These are phyloP conservation scores for Sporothrix brasiliensis DNA, from an alignment of 2,329 filamentous ascomycete genomes.

Conservation along the genomic window DNA sequence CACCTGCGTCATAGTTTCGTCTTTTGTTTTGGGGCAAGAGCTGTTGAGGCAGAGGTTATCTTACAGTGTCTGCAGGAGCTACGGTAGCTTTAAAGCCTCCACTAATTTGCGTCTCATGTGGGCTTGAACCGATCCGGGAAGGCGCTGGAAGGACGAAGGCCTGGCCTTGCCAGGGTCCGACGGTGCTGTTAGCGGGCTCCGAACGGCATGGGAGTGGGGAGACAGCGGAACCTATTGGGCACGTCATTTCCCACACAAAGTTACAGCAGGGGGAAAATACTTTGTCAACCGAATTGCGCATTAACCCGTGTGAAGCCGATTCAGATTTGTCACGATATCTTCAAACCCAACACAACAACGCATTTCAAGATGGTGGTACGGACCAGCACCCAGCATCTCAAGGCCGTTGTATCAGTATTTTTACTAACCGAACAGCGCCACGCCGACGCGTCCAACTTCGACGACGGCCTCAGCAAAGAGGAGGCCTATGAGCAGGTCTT, in stretches of 20 bases:
- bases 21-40: neutral
- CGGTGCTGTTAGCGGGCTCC: neutral
- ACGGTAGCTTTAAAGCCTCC: neutral
- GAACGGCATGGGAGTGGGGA: neutral
- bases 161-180: too few relatives aligned
- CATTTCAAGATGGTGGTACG: conserved; percentile 28
- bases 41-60: neutral
- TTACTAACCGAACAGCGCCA: conserved; percentile 59
- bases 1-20: conserved; percentile 9
- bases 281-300: neutral
- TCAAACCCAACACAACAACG: neutral
- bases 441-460: conserved; percentile 77
- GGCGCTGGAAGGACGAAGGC: conserved; percentile 2
- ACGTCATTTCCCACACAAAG: conserved; percentile 9
- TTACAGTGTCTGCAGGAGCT: neutral
- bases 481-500: conserved; percentile 75
- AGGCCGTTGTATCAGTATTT: neutral
- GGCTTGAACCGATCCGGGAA: neutral
- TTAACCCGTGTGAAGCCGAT: conserved; percentile 9
- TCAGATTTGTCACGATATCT: neutral
- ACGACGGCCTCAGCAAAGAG: conserved; percentile 65
- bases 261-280: neutral
- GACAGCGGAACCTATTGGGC: neutral
- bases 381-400: neutral
- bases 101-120: conserved; percentile 3